phyloP scores from a whole-genome alignment of 75 land plant genomes.

The Pseudotsuga menziesii region DNA sequence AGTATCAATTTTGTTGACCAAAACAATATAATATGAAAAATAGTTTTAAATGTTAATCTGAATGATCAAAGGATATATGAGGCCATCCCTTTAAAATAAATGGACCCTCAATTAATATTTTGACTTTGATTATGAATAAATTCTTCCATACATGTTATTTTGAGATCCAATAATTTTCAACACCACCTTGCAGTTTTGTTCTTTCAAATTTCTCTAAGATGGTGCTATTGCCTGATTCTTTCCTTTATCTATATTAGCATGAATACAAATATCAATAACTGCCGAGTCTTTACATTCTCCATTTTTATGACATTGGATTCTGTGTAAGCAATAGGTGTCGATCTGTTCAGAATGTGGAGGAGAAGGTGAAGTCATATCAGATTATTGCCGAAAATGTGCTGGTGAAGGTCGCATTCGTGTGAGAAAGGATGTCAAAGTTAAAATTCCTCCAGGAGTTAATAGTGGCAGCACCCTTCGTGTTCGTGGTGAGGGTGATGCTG shows the following conservation, averaged over 20 bases:
- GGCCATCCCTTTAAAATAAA: no score
- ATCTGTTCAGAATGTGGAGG: conserved; percentile 91
- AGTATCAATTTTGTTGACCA: neutral
- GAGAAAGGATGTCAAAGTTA: conserved; percentile 78
- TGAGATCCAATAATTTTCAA: neutral
- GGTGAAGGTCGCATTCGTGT: conserved; percentile 83
- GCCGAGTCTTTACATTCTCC: neutral
- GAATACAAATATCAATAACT: neutral
- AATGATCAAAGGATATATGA: no score
- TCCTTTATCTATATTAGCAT: neutral
- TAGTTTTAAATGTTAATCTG: neutral
- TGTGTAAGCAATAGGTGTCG: conserved; percentile 55
- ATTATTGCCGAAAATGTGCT: conserved; percentile 83
- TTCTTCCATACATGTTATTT: neutral
- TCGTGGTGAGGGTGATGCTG: conserved; percentile 96
- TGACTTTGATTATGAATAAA: no score
- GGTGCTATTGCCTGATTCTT: neutral
- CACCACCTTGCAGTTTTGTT: neutral
- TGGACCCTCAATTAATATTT: no score
- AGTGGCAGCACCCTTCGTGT: conserved; percentile 92
- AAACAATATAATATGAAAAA: neutral
- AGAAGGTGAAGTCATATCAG: conserved; percentile 82
- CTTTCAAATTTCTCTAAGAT: neutral
- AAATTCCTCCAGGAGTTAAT: conserved; percentile 90
- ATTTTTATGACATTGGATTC: neutral